Evolutionary conservation across 768 basidiomycete genomes (phyloP).

Genomic region (Tephrocybe sp.): DNA sequence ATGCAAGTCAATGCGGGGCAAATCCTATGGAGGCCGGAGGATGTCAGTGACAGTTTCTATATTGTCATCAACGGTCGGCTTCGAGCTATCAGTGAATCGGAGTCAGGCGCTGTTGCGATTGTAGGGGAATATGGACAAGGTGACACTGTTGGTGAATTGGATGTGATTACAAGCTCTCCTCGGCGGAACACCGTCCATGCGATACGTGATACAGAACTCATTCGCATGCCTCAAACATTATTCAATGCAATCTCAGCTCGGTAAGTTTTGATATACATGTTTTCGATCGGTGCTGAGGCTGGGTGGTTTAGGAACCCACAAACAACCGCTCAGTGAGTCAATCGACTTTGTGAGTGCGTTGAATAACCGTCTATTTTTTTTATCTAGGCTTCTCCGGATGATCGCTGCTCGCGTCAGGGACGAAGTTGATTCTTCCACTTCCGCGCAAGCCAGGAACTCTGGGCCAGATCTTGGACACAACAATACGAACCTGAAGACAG

Average conservation of each 20-base stretch:
- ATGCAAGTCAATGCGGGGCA: conserved; percentile 96
- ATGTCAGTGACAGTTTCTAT: conserved; percentile 93
- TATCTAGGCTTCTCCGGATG: conserved; percentile 68
- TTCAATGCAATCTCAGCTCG: conserved; percentile 96
- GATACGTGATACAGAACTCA: conserved; percentile 96
- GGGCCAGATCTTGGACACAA: conserved; percentile 68
- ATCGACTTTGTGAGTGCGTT: not conserved
- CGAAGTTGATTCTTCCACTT: conserved; percentile 69
- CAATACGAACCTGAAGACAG: conserved; percentile 89
- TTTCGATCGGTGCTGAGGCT: not conserved
- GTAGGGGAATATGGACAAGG: conserved; percentile 96
- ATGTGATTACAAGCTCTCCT: conserved; percentile 90
- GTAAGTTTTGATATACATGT: conserved; percentile 34
- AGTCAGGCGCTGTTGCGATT: conserved; percentile 75
- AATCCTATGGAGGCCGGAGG: conserved; percentile 90
- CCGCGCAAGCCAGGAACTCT: conserved; percentile 47
- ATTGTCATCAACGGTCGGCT: conserved; percentile 98
- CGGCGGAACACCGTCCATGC: conserved; percentile 93
- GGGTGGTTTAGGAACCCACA: conserved; percentile 63
- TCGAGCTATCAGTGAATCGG: conserved; percentile 82
- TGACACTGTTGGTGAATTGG: conserved; percentile 95
- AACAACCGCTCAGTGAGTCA: conserved; percentile 78
- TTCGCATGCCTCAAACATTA: conserved; percentile 93
- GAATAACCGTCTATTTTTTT: not conserved
- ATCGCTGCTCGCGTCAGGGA: conserved; percentile 91